Percentiles rank a stretch among this genome's conserved stretches.
These are phyloP conservation scores for Xylaria bambusicola DNA, from an alignment of 495 filamentous ascomycete genomes.

Conservation along the genomic window DNA sequence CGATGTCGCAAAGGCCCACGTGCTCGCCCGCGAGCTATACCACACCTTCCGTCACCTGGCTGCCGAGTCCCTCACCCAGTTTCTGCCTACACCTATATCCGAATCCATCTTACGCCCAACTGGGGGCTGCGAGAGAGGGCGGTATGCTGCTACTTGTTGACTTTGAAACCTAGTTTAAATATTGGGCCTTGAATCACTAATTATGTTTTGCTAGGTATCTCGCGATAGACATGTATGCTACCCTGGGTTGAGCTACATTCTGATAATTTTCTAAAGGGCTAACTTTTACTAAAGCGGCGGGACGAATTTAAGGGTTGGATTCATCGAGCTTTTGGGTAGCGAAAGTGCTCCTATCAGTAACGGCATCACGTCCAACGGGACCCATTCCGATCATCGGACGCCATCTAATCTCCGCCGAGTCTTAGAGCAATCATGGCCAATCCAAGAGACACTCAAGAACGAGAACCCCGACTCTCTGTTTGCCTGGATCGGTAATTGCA, in stretches of 20 bases:
- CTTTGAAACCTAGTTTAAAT: background rate
- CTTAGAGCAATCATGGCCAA: constrained; percentile 74
- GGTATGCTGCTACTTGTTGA: constrained; percentile 42
- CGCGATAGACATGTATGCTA: constrained; percentile 69
- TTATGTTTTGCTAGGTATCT: constrained; percentile 56
- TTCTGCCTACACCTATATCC: constrained; percentile 78
- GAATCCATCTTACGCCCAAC: constrained; percentile 60
- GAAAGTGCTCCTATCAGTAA: constrained; percentile 25
- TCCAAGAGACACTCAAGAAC: constrained; percentile 76
- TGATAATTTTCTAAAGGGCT: constrained; percentile 10
- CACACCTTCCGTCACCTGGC: constrained; percentile 64
- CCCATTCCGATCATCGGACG: constrained; percentile 14
- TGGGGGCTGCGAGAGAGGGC: constrained; percentile 59
- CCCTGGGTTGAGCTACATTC: background rate
- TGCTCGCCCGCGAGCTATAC: constrained; percentile 63
- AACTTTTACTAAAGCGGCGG: constrained; percentile 57
- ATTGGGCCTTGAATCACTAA: constrained; percentile 22
- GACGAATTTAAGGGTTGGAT: constrained; percentile 77
- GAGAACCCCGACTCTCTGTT: constrained; percentile 76
- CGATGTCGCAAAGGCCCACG: constrained; percentile 51
- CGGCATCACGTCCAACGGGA: constrained; percentile 7
- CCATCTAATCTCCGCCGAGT: constrained; percentile 56
- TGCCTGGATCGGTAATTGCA: constrained; percentile 75
- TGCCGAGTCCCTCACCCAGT: constrained; percentile 67
- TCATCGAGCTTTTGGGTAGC: constrained; percentile 67